phyloP scores from a whole-genome alignment of 257 asterid genomes.

The Petrea volubilis region DNA sequence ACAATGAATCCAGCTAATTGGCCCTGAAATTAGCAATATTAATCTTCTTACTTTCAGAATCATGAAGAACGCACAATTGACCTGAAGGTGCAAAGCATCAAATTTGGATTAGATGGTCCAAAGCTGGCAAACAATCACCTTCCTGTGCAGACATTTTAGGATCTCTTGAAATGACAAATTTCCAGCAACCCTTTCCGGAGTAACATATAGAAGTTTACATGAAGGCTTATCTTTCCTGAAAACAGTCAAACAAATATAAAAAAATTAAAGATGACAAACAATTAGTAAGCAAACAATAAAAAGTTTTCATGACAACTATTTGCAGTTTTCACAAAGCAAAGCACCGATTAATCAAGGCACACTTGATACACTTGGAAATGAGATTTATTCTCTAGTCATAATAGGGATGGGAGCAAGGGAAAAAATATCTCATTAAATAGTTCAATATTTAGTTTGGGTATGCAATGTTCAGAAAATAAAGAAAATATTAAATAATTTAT shows the following conservation, averaged over 20 bases:
- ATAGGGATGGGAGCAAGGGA: not conserved
- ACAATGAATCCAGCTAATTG: constrained; percentile 86
- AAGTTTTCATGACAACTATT: not conserved
- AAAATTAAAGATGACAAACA: constrained; percentile 11
- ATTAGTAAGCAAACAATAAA: constrained; percentile 5
- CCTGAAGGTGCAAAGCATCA: constrained; percentile 17
- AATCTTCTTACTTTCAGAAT: constrained; percentile 14
- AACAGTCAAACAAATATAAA: constrained; percentile 19
- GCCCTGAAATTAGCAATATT: constrained; percentile 57
- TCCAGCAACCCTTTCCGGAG: constrained; percentile 98
- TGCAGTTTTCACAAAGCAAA: constrained; percentile 6
- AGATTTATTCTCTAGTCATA: not conserved
- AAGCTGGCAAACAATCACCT: constrained; percentile 47
- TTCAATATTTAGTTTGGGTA: not conserved
- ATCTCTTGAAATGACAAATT: constrained; percentile 79
- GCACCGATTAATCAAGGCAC: not conserved
- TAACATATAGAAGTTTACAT: constrained; percentile 92
- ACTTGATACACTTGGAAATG: not conserved
- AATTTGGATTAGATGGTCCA: constrained; percentile 15
- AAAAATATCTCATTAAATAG: not conserved
- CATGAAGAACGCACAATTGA: constrained; percentile 6
- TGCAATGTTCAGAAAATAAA: not conserved
- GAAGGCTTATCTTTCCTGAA: constrained; percentile 87
- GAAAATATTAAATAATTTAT: not conserved
- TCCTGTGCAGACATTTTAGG: constrained; percentile 57